These are phyloP conservation scores for Mangifera indica DNA, from an alignment of 345 rosid genomes.

Conservation along the genomic window DNA sequence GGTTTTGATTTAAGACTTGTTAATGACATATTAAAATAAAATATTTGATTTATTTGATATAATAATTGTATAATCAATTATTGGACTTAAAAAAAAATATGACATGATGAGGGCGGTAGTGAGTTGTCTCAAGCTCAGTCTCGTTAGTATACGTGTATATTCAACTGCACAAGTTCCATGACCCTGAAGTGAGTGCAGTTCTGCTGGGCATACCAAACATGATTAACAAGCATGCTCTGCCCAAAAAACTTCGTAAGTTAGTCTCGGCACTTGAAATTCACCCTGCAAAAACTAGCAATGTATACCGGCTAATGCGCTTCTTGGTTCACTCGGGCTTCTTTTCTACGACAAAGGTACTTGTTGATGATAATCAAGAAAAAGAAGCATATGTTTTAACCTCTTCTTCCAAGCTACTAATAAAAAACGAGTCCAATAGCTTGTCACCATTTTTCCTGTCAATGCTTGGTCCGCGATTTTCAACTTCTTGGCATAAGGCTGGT, in stretches of 20 bases:
- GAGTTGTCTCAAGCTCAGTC: conserved; percentile 43
- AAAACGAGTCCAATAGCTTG: conserved; percentile 30
- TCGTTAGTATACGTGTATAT: conserved; percentile 35
- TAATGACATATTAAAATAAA: no score
- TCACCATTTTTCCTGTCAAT: conserved; percentile 31
- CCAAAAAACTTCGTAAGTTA: conserved; percentile 41
- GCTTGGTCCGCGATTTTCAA: conserved; percentile 28
- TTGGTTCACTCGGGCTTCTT: conserved; percentile 45
- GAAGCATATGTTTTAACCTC: conserved; percentile 40
- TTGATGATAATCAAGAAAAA: conserved; percentile 1
- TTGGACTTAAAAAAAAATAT: no score
- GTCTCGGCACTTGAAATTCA: conserved; percentile 34
- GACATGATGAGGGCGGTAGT: conserved; percentile 3
- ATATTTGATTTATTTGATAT: no score
- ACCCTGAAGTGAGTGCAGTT: conserved; percentile 45
- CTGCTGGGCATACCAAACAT: conserved; percentile 44
- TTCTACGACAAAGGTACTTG: background rate
- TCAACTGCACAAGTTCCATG: conserved; percentile 44
- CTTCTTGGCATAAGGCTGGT: conserved; percentile 40
- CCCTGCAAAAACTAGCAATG: conserved; percentile 24
- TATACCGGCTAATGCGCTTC: conserved; percentile 44
- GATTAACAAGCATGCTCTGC: conserved; percentile 36
- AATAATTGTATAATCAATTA: no score
- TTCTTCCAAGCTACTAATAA: conserved; percentile 37
- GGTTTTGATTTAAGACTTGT: no score